Percentiles rank a stretch among this genome's conserved stretches.
These are phyloP conservation scores for Aquilaria yunnanensis DNA, from an alignment of 345 rosid species.

Conservation along the genomic window DNA sequence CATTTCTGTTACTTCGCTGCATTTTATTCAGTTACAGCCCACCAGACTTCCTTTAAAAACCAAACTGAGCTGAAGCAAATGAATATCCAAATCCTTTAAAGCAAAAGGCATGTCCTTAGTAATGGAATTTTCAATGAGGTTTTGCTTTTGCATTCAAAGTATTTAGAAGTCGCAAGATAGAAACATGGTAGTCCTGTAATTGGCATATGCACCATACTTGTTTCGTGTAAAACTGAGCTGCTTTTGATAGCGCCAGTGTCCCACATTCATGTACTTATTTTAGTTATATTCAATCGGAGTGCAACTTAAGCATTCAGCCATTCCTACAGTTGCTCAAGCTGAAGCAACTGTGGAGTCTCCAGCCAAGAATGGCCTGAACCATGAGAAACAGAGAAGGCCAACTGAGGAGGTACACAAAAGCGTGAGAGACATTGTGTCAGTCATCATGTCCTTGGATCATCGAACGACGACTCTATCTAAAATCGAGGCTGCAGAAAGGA, in stretches of 20 bases:
- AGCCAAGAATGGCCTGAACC: slow-evolving; percentile 10
- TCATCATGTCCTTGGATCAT: slow-evolving; percentile 20
- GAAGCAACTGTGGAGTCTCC: slow-evolving; percentile 7
- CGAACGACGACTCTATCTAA: slow-evolving; percentile 21
- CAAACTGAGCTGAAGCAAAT: too few relatives aligned
- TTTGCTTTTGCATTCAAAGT: not conserved
- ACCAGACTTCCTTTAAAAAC: too few relatives aligned
- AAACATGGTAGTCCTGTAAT: not conserved
- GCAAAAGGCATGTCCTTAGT: too few relatives aligned
- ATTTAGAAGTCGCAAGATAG: not conserved
- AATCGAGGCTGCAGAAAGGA: slow-evolving; percentile 46
- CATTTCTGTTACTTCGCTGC: too few relatives aligned
- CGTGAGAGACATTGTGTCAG: slow-evolving; percentile 26
- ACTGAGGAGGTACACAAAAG: slow-evolving; percentile 25
- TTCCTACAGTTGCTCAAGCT: slow-evolving; percentile 7
- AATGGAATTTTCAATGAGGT: not conserved
- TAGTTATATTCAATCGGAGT: slow-evolving; percentile 13
- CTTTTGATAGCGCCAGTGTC: too few relatives aligned
- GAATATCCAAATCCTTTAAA: too few relatives aligned
- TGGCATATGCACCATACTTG: not conserved
- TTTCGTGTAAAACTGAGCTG: too few relatives aligned
- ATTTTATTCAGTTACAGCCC: too few relatives aligned
- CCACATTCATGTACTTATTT: too few relatives aligned
- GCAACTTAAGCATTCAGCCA: slow-evolving; percentile 15
- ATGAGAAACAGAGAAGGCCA: slow-evolving; percentile 7